These are phyloP conservation scores for Esteya vermicola DNA, from an alignment of 2,329 filamentous ascomycete genomes.

Conservation along the genomic window DNA sequence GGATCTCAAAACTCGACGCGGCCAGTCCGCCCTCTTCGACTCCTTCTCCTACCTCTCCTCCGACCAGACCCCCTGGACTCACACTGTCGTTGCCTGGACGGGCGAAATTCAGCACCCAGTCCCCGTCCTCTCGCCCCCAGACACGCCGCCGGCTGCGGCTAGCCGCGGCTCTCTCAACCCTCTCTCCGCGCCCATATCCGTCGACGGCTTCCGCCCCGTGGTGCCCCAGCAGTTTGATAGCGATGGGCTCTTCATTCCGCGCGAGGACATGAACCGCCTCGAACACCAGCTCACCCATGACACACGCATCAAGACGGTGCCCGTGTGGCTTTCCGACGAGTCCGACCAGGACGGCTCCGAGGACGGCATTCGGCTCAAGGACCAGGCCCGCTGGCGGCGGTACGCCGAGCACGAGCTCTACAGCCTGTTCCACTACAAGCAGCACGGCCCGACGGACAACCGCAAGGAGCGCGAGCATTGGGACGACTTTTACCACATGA, in stretches of 20 bases:
- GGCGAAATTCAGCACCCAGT: conserved; percentile 57
- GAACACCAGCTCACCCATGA: conserved; percentile 61
- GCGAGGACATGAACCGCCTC: conserved; percentile 55
- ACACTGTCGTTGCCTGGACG: conserved; percentile 89
- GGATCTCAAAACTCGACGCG: conserved; percentile 64
- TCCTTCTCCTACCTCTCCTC: conserved; percentile 81
- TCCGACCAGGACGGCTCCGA: conserved; percentile 39
- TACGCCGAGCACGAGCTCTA: conserved; percentile 90
- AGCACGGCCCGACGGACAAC: conserved; percentile 79
- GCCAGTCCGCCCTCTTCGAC: conserved; percentile 85
- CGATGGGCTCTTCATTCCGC: conserved; percentile 58
- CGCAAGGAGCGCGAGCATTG: conserved; percentile 69
- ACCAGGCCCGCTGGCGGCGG: conserved; percentile 74
- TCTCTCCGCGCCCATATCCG: conserved; percentile 64
- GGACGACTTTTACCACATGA: conserved; percentile 88
- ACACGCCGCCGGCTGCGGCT: conserved; percentile 33
- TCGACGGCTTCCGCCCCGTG: conserved; percentile 52
- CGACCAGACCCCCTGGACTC: conserved; percentile 72
- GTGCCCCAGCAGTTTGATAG: conserved; percentile 38
- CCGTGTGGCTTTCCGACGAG: conserved; percentile 80
- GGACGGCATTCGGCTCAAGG: conserved; percentile 59
- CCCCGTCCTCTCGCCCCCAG: conserved; percentile 29
- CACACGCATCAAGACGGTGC: conserved; percentile 64
- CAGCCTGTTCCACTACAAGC: conserved; percentile 90
- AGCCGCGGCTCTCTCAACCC: conserved; percentile 50